phyloP scores from a whole-genome alignment of 495 filamentous ascomycete genomes.

The Penicillium coffeae region DNA sequence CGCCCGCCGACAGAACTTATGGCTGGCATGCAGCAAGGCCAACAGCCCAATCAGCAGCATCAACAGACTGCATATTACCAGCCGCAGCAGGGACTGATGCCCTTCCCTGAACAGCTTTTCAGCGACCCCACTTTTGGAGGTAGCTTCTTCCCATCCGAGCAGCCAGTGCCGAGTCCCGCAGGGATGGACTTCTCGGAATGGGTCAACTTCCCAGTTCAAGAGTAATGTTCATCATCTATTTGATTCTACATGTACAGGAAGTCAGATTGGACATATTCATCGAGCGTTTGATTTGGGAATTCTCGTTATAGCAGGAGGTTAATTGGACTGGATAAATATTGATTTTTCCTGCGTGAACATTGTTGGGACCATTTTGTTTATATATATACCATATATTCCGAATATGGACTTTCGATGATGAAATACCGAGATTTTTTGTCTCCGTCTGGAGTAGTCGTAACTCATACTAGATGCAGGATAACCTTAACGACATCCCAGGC shows the following conservation, averaged over 20 bases:
- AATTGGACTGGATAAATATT: background rate
- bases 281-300: background rate
- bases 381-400: background rate
- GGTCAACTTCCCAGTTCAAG: constrained; percentile 36
- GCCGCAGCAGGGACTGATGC: constrained; percentile 31
- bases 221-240: constrained; percentile 16
- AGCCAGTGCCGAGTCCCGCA: constrained; percentile 27
- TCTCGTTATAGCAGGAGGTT: background rate
- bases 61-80: constrained; percentile 10
- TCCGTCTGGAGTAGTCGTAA: no score
- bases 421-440: background rate
- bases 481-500: constrained; percentile 6
- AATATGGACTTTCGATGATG: background rate
- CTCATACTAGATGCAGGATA: no score
- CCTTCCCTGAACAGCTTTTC: constrained; percentile 42
- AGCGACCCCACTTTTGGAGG: constrained; percentile 33
- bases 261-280: constrained; percentile 1
- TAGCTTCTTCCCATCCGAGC: constrained; percentile 37
- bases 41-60: constrained; percentile 14
- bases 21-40: constrained; percentile 1
- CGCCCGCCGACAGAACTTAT: constrained; percentile 25
- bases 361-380: no score
- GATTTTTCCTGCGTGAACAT: no score
- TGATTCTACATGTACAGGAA: constrained; percentile 1
- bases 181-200: constrained; percentile 47